A percentile compares a stretch with the other conserved stretches of the same genome.
Conservation (phyloP, 1,139 yeast genomes). For the Magnusiomyces sp. region DNA sequence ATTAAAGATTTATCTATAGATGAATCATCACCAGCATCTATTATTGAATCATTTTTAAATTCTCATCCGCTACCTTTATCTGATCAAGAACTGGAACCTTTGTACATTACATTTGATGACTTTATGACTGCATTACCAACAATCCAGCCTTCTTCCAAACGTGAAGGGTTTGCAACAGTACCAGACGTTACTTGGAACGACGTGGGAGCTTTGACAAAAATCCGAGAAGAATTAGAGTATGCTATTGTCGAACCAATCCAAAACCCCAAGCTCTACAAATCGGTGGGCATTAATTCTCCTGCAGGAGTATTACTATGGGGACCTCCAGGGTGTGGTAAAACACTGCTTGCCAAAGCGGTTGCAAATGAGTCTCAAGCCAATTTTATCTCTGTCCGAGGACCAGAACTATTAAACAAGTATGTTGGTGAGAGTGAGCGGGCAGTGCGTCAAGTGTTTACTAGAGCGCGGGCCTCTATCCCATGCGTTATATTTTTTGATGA, state of each 20-base stretch:
- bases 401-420: constrained; percentile 85
- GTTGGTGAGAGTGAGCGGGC: constrained; percentile 97
- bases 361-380: constrained; percentile 96
- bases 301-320: constrained; percentile 98
- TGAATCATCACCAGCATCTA: constrained; percentile 42
- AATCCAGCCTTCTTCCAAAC: constrained; percentile 93
- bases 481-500: constrained; percentile 96
- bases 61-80: constrained; percentile 77
- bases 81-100: constrained; percentile 60
- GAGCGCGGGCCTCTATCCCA: constrained; percentile 92
- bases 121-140: constrained; percentile 81
- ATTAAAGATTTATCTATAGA: not conserved
- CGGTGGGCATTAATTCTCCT: constrained; percentile 93
- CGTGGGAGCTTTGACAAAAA: constrained; percentile 78
- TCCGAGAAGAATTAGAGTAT: constrained; percentile 88
- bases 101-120: constrained; percentile 70
- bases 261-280: constrained; percentile 79
- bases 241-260: constrained; percentile 95
- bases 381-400: constrained; percentile 91
- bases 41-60: constrained; percentile 63
- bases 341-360: constrained; percentile 90
- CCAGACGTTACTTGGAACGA: constrained; percentile 96
- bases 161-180: constrained; percentile 98
- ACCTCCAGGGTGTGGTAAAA: constrained; percentile 99
- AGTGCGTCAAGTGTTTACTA: constrained; percentile 84